These are phyloP conservation scores for Ceratorhiza oryzae-sativae DNA, from an alignment of 1,284 basidiomycete genomes.

Conservation along the genomic window DNA sequence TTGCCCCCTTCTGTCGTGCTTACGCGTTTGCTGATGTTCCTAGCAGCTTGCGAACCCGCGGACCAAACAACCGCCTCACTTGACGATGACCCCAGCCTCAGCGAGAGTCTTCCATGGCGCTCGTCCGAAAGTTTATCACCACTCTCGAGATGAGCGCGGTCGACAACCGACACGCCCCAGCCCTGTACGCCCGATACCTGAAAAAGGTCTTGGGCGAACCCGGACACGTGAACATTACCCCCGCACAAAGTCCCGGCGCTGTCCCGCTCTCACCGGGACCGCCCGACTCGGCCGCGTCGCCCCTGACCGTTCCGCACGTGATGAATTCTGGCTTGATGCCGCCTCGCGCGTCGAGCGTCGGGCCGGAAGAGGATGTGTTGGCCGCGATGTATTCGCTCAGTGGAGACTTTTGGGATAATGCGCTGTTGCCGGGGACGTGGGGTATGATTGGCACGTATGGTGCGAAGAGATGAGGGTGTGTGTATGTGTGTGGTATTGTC, in stretches of 20 bases:
- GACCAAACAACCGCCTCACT: not conserved
- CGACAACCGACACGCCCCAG: constrained; percentile 24
- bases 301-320: not conserved
- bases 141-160: constrained; percentile 22
- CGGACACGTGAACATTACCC: not conserved
- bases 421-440: constrained; percentile 36
- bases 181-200: constrained; percentile 25
- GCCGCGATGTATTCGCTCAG: constrained; percentile 26
- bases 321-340: not conserved
- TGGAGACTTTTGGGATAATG: constrained; percentile 34
- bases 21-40: not conserved
- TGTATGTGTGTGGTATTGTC: not conserved
- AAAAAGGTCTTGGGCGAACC: constrained; percentile 20
- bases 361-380: constrained; percentile 6
- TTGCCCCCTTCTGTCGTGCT: not conserved
- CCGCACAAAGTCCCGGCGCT: not conserved
- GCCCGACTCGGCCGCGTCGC: not conserved
- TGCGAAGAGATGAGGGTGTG: not conserved
- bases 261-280: not conserved
- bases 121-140: constrained; percentile 18
- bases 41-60: constrained; percentile 31
- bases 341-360: constrained; percentile 16
- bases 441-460: not conserved
- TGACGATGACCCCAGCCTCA: constrained; percentile 28
- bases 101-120: constrained; percentile 6